These are phyloP conservation scores for Suhomyces emberorum DNA, from an alignment of 805 yeast species.

Conservation along the genomic window DNA sequence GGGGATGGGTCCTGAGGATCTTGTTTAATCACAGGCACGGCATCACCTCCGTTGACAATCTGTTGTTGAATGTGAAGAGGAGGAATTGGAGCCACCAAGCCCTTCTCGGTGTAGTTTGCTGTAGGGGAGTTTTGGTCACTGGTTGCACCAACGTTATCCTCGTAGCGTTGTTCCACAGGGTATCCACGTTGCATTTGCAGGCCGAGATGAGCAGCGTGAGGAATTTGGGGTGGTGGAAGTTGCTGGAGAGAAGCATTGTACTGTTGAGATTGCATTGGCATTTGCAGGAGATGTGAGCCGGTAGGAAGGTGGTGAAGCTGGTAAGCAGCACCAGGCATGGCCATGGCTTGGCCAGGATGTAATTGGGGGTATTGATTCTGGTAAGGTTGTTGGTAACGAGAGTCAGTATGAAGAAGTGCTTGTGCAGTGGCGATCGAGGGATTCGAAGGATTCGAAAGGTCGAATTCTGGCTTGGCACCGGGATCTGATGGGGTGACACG, in stretches of 20 bases:
- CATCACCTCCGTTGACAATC: conserved; percentile 17
- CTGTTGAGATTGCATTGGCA: conserved; percentile 9
- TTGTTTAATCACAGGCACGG: conserved; percentile 3
- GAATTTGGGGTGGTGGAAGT: conserved; percentile 8
- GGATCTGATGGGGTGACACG: conserved; percentile 4
- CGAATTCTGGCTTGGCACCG: conserved; percentile 5
- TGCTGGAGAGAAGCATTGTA: conserved; percentile 4
- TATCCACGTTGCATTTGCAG: conserved; percentile 7
- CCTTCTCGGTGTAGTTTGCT: conserved; percentile 11
- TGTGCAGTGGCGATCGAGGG: conserved; percentile 10
- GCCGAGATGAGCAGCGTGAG: conserved; percentile 2
- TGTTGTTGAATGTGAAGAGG: conserved; percentile 45
- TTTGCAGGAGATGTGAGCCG: conserved; percentile 16
- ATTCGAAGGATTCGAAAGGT: conserved; percentile 8
- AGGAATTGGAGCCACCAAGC: conserved; percentile 34
- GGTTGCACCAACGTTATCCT: conserved; percentile 5
- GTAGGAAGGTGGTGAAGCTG: conserved; percentile 12
- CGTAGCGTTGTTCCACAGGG: conserved; percentile 12
- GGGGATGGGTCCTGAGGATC: conserved; percentile 4
- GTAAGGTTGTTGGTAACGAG: conserved; percentile 9
- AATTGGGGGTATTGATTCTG: conserved; percentile 13
- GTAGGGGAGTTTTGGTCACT: conserved; percentile 2
- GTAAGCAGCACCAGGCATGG: conserved; percentile 1
- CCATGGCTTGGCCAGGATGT: conserved; percentile 11
- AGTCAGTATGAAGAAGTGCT: conserved; percentile 11